phyloP scores from a whole-genome alignment of 106 monocot species.

The Dioscorea alata region DNA sequence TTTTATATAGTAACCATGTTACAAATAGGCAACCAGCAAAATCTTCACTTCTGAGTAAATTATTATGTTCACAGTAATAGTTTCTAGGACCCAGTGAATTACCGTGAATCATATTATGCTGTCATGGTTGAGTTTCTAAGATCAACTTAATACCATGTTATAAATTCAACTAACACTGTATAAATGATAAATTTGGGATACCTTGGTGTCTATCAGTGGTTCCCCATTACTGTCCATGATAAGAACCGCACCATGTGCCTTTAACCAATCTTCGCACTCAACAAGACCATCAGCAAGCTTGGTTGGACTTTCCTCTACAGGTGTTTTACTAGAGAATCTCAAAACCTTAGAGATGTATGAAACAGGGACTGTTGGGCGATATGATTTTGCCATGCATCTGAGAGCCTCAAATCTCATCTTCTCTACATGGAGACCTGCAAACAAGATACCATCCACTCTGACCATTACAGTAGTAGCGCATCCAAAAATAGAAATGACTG shows the following conservation, averaged over 20 bases:
- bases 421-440: conserved; percentile 77
- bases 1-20: too few relatives aligned
- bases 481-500: background rate
- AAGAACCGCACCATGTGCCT: conserved; percentile 78
- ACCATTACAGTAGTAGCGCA: background rate
- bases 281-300: conserved; percentile 30
- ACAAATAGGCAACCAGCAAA: too few relatives aligned
- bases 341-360: conserved; percentile 56
- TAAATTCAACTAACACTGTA: too few relatives aligned
- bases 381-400: conserved; percentile 88
- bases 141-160: too few relatives aligned
- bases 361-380: conserved; percentile 71
- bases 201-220: conserved; percentile 74
- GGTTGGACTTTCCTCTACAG: conserved; percentile 11
- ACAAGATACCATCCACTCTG: background rate
- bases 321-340: conserved; percentile 46
- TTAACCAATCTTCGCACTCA: conserved; percentile 92
- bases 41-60: too few relatives aligned
- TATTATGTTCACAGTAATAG: too few relatives aligned
- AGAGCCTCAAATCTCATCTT: conserved; percentile 87
- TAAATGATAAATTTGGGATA: conserved; percentile 8
- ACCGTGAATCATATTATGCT: too few relatives aligned
- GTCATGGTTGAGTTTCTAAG: too few relatives aligned
- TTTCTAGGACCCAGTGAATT: too few relatives aligned
- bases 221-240: conserved; percentile 47